Percentiles rank a stretch among this genome's conserved stretches.
These are phyloP conservation scores for Dentiscutata heterogama DNA, from an alignment of 371 early-diverging fungal species.

Conservation along the genomic window DNA sequence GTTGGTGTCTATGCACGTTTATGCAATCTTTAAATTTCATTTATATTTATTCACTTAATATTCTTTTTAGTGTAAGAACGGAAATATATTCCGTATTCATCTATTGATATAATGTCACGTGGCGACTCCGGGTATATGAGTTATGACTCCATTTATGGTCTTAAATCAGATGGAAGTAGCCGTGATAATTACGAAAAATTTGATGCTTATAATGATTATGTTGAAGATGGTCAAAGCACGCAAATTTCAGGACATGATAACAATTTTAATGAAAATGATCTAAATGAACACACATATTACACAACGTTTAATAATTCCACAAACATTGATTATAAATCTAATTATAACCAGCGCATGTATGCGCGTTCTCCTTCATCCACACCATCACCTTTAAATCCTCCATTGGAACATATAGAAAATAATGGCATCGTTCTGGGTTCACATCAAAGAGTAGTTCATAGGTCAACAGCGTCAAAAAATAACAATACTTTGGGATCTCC, in stretches of 20 bases:
- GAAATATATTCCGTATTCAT: neutral
- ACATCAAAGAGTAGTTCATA: too few relatives aligned
- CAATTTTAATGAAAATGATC: neutral
- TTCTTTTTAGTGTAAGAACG: neutral
- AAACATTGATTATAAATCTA: too few relatives aligned
- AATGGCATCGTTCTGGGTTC: too few relatives aligned
- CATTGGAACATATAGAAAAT: too few relatives aligned
- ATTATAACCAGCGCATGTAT: neutral
- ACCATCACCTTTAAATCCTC: neutral
- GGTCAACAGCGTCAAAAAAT: neutral
- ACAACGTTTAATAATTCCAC: neutral
- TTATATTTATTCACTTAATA: neutral
- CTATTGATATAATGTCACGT: slow-evolving; percentile 30
- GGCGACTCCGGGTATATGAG: slow-evolving; percentile 42
- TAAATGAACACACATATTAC: neutral
- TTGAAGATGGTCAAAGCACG: neutral
- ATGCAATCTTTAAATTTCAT: neutral
- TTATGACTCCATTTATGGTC: slow-evolving; percentile 30
- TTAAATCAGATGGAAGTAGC: slow-evolving; percentile 13
- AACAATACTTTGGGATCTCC: neutral
- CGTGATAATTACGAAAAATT: slow-evolving; percentile 13
- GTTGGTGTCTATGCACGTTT: too few relatives aligned
- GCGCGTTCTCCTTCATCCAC: neutral
- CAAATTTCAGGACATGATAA: neutral
- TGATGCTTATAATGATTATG: neutral